Evolutionary conservation across 306 rosid species (phyloP).

Genomic region (Ziziphus jujuba): DNA sequence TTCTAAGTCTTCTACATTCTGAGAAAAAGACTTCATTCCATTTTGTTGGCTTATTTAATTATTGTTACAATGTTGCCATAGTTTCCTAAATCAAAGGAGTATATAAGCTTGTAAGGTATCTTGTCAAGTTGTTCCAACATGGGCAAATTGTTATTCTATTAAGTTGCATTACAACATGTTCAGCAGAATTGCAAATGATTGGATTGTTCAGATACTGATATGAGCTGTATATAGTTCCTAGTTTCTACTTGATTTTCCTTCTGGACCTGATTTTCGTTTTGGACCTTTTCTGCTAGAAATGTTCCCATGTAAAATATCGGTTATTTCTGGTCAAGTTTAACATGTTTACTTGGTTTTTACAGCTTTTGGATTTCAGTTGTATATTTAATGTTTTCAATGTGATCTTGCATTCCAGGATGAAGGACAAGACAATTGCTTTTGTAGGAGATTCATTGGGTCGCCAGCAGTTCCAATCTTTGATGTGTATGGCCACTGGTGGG

Average conservation of each 20-base stretch:
- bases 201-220: background rate
- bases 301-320: too few species aligned
- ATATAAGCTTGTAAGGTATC: background rate
- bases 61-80: background rate
- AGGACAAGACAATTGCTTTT: constrained; percentile 84
- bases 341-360: too few species aligned
- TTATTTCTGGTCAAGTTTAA: too few species aligned
- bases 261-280: background rate
- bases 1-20: background rate
- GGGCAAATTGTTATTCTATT: background rate
- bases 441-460: constrained; percentile 89
- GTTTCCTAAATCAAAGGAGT: background rate
- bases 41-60: constrained; percentile 10
- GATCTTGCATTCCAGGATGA: constrained; percentile 63
- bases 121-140: background rate
- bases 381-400: constrained; percentile 29
- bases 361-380: too few species aligned
- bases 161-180: background rate
- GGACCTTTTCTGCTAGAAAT: background rate
- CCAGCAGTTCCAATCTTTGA: constrained; percentile 91
- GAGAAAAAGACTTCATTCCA: background rate
- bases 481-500: constrained; percentile 90
- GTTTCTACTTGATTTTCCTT: background rate
- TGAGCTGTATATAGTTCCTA: background rate
- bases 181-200: background rate